Conservation (phyloP, 352 stramenopile genomes). For the Pythium volutum region DNA sequence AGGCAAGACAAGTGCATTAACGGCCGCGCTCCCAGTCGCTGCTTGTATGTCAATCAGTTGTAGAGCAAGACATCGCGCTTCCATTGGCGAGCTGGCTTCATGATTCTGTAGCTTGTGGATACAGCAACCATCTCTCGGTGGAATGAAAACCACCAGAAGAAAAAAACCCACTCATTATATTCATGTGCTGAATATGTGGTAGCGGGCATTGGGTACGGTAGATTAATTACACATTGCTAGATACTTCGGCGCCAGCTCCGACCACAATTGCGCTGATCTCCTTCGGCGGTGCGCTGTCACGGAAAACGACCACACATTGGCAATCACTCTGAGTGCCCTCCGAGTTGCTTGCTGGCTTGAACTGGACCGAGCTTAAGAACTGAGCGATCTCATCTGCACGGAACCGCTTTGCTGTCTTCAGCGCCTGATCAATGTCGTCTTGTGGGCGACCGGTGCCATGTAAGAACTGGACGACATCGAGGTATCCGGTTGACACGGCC, state of each 20-base stretch:
- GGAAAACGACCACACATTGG: background rate
- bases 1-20: background rate
- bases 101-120: no score
- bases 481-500: background rate
- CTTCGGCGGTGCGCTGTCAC: no score
- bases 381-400: background rate
- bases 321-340: background rate
- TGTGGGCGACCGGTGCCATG: background rate
- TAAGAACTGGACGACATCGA: background rate
- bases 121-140: no score
- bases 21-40: background rate
- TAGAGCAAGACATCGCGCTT: no score
- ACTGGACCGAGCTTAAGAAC: background rate
- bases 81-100: no score
- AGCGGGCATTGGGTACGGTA: no score
- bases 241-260: no score
- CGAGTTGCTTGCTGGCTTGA: background rate
- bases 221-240: no score
- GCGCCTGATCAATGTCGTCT: background rate
- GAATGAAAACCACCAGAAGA: no score
- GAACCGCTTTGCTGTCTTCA: background rate
- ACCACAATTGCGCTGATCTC: no score
- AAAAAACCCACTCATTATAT: no score
- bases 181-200: no score
- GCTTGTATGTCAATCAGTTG: background rate